Evolutionary conservation across 768 basidiomycete genomes (phyloP).

Genomic region (Baorangia bicolor): DNA sequence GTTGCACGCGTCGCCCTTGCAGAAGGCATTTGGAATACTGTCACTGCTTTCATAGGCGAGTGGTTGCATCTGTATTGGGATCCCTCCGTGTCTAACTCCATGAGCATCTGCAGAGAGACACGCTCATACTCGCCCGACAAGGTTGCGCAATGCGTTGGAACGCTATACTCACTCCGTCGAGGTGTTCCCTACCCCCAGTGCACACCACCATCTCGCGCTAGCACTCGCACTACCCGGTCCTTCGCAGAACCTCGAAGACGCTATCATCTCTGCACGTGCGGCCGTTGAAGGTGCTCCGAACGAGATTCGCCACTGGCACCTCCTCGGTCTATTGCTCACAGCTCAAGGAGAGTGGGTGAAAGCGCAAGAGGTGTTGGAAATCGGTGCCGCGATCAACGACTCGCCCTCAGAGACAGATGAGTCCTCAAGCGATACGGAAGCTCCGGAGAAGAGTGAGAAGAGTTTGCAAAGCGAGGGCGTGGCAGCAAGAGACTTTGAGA

Average conservation of each 20-base stretch:
- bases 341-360: conserved; percentile 78
- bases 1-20: conserved; percentile 61
- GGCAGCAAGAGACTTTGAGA: conserved; percentile 10
- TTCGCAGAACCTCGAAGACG: conserved; percentile 62
- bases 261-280: conserved; percentile 61
- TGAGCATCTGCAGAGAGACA: conserved; percentile 57
- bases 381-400: conserved; percentile 65
- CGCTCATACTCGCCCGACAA: conserved; percentile 54
- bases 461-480: not conserved
- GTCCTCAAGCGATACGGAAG: conserved; percentile 25
- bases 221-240: conserved; percentile 65
- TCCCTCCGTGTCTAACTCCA: not conserved
- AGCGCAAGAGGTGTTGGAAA: conserved; percentile 72
- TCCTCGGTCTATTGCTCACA: conserved; percentile 79
- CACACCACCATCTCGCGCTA: conserved; percentile 79
- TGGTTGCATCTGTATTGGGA: not conserved
- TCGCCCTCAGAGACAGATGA: conserved; percentile 36
- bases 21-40: conserved; percentile 70
- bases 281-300: conserved; percentile 71
- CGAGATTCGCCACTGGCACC: conserved; percentile 83
- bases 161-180: conserved; percentile 51
- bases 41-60: conserved; percentile 70
- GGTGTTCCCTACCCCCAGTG: conserved; percentile 50
- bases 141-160: conserved; percentile 55
- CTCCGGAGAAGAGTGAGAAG: conserved; percentile 12